A percentile compares a stretch with the other conserved stretches of the same genome.
Evolutionary conservation across 2,329 filamentous ascomycete genomes (phyloP).

Genomic region (Talaromyces sp.): DNA sequence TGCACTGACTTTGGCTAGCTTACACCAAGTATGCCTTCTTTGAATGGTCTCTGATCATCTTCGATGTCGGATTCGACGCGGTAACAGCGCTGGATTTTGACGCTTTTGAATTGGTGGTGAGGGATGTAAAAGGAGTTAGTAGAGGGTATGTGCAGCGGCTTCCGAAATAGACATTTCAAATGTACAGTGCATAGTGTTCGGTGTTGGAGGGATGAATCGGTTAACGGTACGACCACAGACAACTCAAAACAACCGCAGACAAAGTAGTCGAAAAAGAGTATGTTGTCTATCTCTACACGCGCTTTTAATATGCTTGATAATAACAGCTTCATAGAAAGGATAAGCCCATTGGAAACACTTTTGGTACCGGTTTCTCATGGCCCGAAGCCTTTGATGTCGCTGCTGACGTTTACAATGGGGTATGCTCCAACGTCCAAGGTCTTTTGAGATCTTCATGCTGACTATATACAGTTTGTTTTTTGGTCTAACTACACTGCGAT

Average conservation of each 20-base stretch:
- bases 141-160: conserved; percentile 99
- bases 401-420: conserved; percentile 88
- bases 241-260: conserved; percentile 48
- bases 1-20: conserved; percentile 52
- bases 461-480: conserved; percentile 71
- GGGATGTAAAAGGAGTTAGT: conserved; percentile 82
- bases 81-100: conserved; percentile 90
- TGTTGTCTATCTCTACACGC: conserved; percentile 30
- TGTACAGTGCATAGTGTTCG: conserved; percentile 45
- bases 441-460: conserved; percentile 21
- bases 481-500: conserved; percentile 93
- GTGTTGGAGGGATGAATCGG: conserved; percentile 36
- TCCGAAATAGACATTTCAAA: conserved; percentile 69
- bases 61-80: conserved; percentile 95
- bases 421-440: conserved; percentile 43
- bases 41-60: conserved; percentile 91
- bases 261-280: conserved; percentile 69
- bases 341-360: conserved; percentile 67
- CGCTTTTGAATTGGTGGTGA: conserved; percentile 80
- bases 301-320: conserved; percentile 4
- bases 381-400: conserved; percentile 71
- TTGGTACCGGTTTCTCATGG: conserved; percentile 70
- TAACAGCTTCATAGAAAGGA: conserved; percentile 60
- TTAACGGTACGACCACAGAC: conserved; percentile 44
- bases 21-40: conserved; percentile 98